Evolutionary conservation across 441 rosid genomes (phyloP).

Genomic region (Geranium incanum): DNA sequence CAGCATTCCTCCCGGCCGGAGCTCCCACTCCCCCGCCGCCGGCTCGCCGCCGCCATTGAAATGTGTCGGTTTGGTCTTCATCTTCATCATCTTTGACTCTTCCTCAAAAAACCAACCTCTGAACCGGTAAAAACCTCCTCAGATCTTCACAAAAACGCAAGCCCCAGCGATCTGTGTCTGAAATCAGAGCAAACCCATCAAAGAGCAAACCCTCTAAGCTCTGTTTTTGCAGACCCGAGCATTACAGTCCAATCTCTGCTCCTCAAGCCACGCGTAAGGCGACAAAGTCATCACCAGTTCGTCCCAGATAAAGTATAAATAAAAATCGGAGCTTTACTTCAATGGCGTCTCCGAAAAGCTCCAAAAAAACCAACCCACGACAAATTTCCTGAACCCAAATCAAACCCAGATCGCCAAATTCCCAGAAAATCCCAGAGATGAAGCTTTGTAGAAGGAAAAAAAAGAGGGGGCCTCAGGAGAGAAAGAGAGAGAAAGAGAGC

Average conservation of each 20-base stretch:
- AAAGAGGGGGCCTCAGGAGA: background rate
- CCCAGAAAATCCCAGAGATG: conserved; percentile 19
- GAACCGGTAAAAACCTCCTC: conserved; percentile 17
- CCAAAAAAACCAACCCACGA: background rate
- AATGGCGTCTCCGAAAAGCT: background rate
- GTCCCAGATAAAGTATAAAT: conserved; percentile 20
- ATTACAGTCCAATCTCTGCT: conserved; percentile 32
- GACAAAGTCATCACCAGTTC: conserved; percentile 12
- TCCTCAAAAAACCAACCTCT: background rate
- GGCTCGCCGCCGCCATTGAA: conserved; percentile 38
- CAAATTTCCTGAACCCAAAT: conserved; percentile 21
- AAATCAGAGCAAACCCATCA: conserved; percentile 29
- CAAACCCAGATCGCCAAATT: background rate
- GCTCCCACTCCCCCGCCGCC: conserved; percentile 68
- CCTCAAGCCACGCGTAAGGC: conserved; percentile 31
- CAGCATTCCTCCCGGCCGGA: conserved; percentile 95
- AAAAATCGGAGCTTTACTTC: background rate
- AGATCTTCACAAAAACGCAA: conserved; percentile 31
- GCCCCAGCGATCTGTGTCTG: conserved; percentile 30
- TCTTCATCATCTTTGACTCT: conserved; percentile 53
- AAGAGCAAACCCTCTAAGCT: conserved; percentile 18
- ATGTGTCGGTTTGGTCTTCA: conserved; percentile 47
- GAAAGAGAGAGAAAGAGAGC: background rate
- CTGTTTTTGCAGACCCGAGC: conserved; percentile 29
- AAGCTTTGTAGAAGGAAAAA: conserved; percentile 19